Evolutionary conservation across 2,329 filamentous ascomycete genomes (phyloP), one percentile per base, ranked within the genome.

Genomic region (Microdochium trichocladiopsis): DNA sequence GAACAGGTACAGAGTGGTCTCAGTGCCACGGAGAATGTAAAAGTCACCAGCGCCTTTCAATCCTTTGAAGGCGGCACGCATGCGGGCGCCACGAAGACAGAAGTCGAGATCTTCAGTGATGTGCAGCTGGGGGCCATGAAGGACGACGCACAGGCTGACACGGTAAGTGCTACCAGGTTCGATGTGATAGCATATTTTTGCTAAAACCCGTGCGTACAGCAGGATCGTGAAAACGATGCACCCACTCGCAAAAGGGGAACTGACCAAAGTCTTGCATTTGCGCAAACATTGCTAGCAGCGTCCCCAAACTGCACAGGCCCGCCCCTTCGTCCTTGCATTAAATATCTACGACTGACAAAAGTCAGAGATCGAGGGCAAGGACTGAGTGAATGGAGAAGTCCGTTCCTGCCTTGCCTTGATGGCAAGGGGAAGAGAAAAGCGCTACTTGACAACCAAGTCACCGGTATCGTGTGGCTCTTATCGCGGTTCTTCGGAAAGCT

Each of bases 391-490:
- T 48, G 47, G 47, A 10, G 23, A 3, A 5, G 23, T 25, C 23
- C 23, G 3, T 28, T 48, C 47, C n/a, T 28, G 9, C 23, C 23
- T 8, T n/a, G 23, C 12, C 6, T 25, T 3, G 25, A 48, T 16
- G 23, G 23, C 4, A 25, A 48, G 24, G n/a, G 8, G 9, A 23
- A 11, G 16, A 48, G 16, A 10, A 59, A 53, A 23, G 63, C 58
- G 9, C 53, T 65, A 3, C 50, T 65, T 1, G 58, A 61, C 23
- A 61, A 61, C 31, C 63, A 65, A 49, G 48, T 63, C 3, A 66
- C 63, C 1, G 61, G 55, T 3, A 59, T 66, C n/a, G 62, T 63
- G 8, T 66, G 62, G 62, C 56, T 65, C 11, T 51, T 65, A 3
- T 61, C 58, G 1, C 58, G 62, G 36, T 50, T 66, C 8, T 52